Conservation (phyloP, 345 rosid species). For the Trapa bicornis region DNA sequence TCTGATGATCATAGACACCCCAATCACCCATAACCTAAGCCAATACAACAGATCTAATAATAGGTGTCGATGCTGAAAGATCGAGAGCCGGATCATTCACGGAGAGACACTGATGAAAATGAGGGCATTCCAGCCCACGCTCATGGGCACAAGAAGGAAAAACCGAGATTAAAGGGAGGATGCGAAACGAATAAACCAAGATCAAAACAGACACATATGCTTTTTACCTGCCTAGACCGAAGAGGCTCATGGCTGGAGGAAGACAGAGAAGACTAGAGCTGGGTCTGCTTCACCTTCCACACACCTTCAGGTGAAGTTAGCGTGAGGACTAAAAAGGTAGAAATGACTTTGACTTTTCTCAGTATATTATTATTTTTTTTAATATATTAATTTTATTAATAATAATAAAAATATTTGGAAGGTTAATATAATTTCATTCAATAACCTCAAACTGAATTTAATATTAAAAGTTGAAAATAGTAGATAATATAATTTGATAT, state of each 20-base stretch:
- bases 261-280: neutral
- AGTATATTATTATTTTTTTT: too few species aligned
- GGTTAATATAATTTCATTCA: too few species aligned
- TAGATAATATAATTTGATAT: too few species aligned
- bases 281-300: neutral
- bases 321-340: too few species aligned
- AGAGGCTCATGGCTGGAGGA: constrained; percentile 46
- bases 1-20: neutral
- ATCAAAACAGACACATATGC: neutral
- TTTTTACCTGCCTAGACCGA: constrained; percentile 54
- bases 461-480: too few species aligned
- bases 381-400: too few species aligned
- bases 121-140: neutral
- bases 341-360: too few species aligned
- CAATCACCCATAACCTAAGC: neutral
- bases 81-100: neutral
- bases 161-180: neutral
- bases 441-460: too few species aligned
- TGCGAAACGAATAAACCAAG: neutral
- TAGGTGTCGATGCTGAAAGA: neutral
- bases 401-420: too few species aligned
- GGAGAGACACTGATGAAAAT: neutral
- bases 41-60: neutral
- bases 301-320: neutral
- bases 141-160: neutral